Base-by-base conservation (phyloP, 2,329 filamentous ascomycete species). In the Aspergillus sp. region DNA sequence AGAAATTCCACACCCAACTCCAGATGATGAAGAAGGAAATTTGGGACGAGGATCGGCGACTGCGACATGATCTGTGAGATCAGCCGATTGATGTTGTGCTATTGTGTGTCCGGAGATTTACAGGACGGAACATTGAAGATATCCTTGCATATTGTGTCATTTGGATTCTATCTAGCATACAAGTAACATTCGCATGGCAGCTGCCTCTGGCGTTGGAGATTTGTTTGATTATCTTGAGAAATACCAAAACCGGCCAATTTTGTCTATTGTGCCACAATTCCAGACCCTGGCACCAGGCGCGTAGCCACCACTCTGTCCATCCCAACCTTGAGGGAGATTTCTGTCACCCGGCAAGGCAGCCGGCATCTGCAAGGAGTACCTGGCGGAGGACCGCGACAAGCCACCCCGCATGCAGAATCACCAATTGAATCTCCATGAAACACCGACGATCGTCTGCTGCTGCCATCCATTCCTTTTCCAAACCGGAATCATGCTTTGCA, bases 21-120 rank as follows among this genome's bases (percentile, higher is more conserved):
- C 75, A 79, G 60, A 74, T 75, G 58, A 81, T 83, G 78, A 85
- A 85, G 71, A 69, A 76, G 54, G 80, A 84, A 63, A 84, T 85
- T 56, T 75, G 73, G 73, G 71, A 73, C 34, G 73, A 75, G 57
- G 67, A 76, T 58, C 66, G 67, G 50, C 67, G 67, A 31, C 59
- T 75, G 6, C 65, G 67, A 19, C 61, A 63, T 14, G 59, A 60
- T 25, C 49, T 61, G 13, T 62, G 47, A 60, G n/a, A n/a, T n/a
- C n/a, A n/a, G n/a, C n/a, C n/a, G n/a, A n/a, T n/a, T n/a, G n/a
- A n/a, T n/a, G n/a, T n/a, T n/a, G n/a, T n/a, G n/a, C n/a, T 49
- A 1, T 2, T 29, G 16, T 17, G n/a, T 31, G 29, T 36, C 45
- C 42, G 41, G 44, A 38, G 43, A 52, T 53, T 34, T 34, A 55